Conservation (phyloP, 78 protist genomes). For the Fonticula alba region DNA sequence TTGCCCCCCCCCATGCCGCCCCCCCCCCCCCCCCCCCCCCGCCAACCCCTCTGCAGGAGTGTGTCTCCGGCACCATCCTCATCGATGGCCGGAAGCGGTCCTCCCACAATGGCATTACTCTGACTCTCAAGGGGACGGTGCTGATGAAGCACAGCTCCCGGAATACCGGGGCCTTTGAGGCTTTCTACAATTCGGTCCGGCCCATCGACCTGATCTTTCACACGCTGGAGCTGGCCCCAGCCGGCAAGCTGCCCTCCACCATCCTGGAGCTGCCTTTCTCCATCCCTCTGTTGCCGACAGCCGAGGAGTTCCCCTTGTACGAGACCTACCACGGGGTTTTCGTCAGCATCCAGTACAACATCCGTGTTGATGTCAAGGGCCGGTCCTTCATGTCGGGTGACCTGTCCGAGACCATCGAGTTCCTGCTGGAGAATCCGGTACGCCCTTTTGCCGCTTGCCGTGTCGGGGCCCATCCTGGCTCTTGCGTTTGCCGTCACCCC, state of each 20-base stretch:
- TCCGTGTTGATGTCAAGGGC: too few species aligned
- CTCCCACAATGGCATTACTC: slow-evolving; percentile 4
- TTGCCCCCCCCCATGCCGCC: too few species aligned
- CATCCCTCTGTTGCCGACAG: too few species aligned
- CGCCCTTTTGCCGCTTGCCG: background rate
- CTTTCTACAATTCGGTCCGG: slow-evolving; percentile 46
- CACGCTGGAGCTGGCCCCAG: slow-evolving; percentile 15
- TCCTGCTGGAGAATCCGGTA: background rate
- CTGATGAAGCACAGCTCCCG: slow-evolving; percentile 37
- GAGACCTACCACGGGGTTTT: slow-evolving; percentile 85
- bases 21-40: too few species aligned
- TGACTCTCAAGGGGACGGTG: background rate
- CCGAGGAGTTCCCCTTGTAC: slow-evolving; percentile 46
- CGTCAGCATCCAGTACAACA: slow-evolving; percentile 25
- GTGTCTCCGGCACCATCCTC: too few species aligned
- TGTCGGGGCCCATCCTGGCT: background rate
- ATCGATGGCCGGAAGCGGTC: too few species aligned
- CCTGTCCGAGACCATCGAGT: background rate
- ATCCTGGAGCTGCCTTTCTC: slow-evolving; percentile 61
- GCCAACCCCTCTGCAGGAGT: too few species aligned
- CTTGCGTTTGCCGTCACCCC: background rate
- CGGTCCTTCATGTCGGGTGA: too few species aligned
- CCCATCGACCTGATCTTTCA: slow-evolving; percentile 34
- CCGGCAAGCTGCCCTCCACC: slow-evolving; percentile 49
- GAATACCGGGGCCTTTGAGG: slow-evolving; percentile 54